A percentile compares a stretch with the other conserved stretches of the same genome.
These are phyloP conservation scores for Phialophora tarda DNA, from an alignment of 2,329 filamentous ascomycete genomes.

Conservation along the genomic window DNA sequence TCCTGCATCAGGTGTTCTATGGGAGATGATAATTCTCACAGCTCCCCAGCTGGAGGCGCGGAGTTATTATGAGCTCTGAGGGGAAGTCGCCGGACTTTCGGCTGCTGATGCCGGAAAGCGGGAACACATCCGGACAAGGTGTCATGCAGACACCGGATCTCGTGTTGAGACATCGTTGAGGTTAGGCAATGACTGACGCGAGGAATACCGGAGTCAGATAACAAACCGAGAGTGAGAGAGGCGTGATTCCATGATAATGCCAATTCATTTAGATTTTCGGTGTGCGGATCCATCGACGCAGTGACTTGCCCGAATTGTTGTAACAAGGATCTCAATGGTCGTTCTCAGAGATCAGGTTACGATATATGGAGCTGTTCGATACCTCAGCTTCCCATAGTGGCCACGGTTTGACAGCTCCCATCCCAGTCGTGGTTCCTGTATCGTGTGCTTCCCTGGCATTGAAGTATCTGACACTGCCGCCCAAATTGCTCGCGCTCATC, in stretches of 20 bases:
- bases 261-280: no score
- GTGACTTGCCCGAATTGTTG: background rate
- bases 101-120: background rate
- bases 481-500: background rate
- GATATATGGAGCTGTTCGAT: slow-evolving; percentile 4
- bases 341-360: background rate
- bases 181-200: no score
- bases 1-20: background rate
- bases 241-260: no score
- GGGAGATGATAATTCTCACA: background rate
- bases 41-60: background rate
- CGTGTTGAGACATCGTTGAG: no score
- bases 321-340: background rate
- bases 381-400: slow-evolving; percentile 14
- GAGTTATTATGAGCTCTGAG: slow-evolving; percentile 1
- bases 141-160: background rate
- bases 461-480: slow-evolving; percentile 11
- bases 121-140: background rate
- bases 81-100: slow-evolving; percentile 10
- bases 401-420: slow-evolving; percentile 18
- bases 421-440: slow-evolving; percentile 13
- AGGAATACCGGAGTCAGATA: no score
- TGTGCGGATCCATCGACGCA: no score
- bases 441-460: slow-evolving; percentile 8
- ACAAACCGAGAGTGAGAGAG: no score